phyloP scores from a whole-genome alignment of 352 stramenopile genomes.

The Pseudoperonospora humuli region DNA sequence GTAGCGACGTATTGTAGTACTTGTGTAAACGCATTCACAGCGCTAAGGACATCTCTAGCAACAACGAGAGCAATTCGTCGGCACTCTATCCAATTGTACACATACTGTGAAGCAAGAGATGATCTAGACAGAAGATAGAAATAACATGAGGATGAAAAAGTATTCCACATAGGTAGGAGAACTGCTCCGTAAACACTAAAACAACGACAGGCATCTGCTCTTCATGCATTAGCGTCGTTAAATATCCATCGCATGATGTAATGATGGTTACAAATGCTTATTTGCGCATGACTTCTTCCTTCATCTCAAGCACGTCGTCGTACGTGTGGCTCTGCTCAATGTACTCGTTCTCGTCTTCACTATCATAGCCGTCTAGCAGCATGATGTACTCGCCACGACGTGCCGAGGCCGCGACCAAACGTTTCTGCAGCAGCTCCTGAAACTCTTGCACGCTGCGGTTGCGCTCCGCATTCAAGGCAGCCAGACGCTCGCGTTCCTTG shows the following conservation, averaged over 20 bases:
- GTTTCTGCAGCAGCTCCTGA: slow-evolving; percentile 52
- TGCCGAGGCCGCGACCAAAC: slow-evolving; percentile 16
- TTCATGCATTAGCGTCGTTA: slow-evolving; percentile 14
- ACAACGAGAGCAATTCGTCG: no score
- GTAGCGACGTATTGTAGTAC: no score
- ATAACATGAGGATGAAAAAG: no score
- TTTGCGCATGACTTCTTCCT: slow-evolving; percentile 70
- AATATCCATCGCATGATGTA: slow-evolving; percentile 16
- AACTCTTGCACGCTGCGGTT: slow-evolving; percentile 64
- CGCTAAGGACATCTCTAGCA: no score
- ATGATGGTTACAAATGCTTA: slow-evolving; percentile 12
- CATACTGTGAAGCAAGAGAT: no score
- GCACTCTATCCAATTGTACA: no score
- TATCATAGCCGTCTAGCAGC: slow-evolving; percentile 72
- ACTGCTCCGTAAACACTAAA: no score
- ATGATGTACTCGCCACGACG: slow-evolving; percentile 59
- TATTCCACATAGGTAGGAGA: no score
- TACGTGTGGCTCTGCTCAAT: slow-evolving; percentile 68
- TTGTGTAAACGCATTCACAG: no score
- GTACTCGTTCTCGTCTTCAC: slow-evolving; percentile 78
- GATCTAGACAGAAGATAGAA: no score
- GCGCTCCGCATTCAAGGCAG: slow-evolving; percentile 59
- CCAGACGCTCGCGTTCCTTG: slow-evolving; percentile 71
- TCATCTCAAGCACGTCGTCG: slow-evolving; percentile 61
- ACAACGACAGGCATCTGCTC: neutral